Base-by-base conservation (phyloP, 192 early-diverging fungal species). In the Physocladia obscura region DNA sequence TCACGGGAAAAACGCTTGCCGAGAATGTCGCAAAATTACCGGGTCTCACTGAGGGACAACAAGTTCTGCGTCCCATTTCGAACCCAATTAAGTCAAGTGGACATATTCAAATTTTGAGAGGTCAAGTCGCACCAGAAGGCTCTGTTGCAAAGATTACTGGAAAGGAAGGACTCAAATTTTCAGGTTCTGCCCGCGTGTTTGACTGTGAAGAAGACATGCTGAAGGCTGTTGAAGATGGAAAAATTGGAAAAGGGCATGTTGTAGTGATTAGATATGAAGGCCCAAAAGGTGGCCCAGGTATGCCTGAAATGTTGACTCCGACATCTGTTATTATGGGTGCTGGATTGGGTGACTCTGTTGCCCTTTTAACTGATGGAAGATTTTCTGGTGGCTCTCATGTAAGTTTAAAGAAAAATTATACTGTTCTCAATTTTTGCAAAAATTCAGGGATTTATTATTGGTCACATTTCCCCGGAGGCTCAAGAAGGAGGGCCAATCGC, bases 231-330 rank as follows among this genome's bases (percentile, higher is more conserved):
- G 94, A 97, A 79, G 83, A 85, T 31, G 86, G 86, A 34, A 86
- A 95, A 74, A 95, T 99, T 74, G 76, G 69, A 76, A 95, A 95
- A 84, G 97, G 97, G 32, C 85, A 96, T 77, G 92, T 94, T 36
- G 86, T 93, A 36, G 83, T 99, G 50, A 97, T 99, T 82, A 90
- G 95, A 38, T 97, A 99, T 78, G 94, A 96, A 76, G 97, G 97
- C 2, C 97, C 97, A 31, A 92, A 93, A 82, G 97, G 97, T 67
- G 95, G 95, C 19, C 97, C 97, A 5, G 97, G 97, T 56, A 99
- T 99, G 97, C 93, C 94, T 29, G 97, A 99, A 78, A 99, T 99
- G 97, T 84, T 99, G 76, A 98, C 94, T 11, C 97, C 97, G 19
- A 94, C 94, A 36, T 89, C 88, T 77, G 95, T 95, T 22, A 95